Conservation (phyloP, 441 rosid species). For the Dalechampia spathulata region DNA sequence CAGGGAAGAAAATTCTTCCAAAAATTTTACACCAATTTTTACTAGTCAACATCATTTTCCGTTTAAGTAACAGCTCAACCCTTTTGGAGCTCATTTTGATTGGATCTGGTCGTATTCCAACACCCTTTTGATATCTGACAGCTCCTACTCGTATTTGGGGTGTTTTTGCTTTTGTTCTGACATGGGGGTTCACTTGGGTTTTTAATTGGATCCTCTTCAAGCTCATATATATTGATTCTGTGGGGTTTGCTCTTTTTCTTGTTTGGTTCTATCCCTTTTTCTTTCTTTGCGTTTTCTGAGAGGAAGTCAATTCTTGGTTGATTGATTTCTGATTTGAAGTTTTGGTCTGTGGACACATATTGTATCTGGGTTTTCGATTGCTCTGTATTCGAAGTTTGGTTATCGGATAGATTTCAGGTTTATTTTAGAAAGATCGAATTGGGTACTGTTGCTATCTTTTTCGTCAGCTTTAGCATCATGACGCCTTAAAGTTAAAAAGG, state of each 20-base stretch:
- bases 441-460: too few relatives aligned
- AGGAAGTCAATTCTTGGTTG: conserved; percentile 24
- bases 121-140: conserved; percentile 20
- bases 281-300: conserved; percentile 11
- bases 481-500: conserved; percentile 10
- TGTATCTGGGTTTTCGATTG: conserved; percentile 8
- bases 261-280: too few relatives aligned
- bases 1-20: neutral
- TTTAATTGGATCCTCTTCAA: conserved; percentile 14
- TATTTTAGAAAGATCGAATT: too few relatives aligned
- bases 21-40: neutral
- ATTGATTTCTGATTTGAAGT: conserved; percentile 19
- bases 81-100: too few relatives aligned
- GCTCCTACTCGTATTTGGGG: conserved; percentile 7
- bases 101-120: conserved; percentile 24
- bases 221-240: conserved; percentile 3
- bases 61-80: conserved; percentile 13
- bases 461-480: too few relatives aligned
- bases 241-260: conserved; percentile 16
- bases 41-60: conserved; percentile 19
- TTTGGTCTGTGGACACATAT: conserved; percentile 19
- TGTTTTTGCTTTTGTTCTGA: conserved; percentile 1
- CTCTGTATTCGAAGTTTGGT: conserved; percentile 3
- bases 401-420: conserved; percentile 3
- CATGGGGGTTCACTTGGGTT: too few relatives aligned